These are phyloP conservation scores for Chaetomiaceae sp. DNA, from an alignment of 2,329 filamentous ascomycete genomes.

Conservation along the genomic window DNA sequence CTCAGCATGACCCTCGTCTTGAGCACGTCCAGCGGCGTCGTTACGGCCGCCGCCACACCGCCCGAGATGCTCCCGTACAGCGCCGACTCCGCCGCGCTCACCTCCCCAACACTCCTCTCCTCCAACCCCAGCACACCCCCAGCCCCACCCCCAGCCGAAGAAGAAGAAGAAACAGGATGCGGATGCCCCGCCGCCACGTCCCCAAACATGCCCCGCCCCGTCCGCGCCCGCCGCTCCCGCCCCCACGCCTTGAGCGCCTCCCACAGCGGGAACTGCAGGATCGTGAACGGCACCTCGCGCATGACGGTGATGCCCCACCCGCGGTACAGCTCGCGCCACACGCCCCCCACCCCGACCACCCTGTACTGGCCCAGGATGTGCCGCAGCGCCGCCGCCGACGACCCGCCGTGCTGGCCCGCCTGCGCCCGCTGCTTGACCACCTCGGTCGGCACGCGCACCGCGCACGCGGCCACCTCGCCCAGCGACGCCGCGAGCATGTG, in stretches of 20 bases:
- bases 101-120: slow-evolving; percentile 31
- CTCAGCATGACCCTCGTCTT: slow-evolving; percentile 97
- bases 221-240: slow-evolving; percentile 32
- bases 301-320: slow-evolving; percentile 91
- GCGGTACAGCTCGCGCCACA: slow-evolving; percentile 81
- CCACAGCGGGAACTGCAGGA: slow-evolving; percentile 97
- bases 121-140: neutral
- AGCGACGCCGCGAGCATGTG: slow-evolving; percentile 83
- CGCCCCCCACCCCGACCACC: slow-evolving; percentile 43
- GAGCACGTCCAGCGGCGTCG: slow-evolving; percentile 89
- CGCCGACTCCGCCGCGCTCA: slow-evolving; percentile 72
- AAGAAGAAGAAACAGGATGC: neutral
- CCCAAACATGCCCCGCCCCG: slow-evolving; percentile 22
- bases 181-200: slow-evolving; percentile 9
- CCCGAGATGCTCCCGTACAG: slow-evolving; percentile 79
- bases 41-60: slow-evolving; percentile 77
- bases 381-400: slow-evolving; percentile 58
- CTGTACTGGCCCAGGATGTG: slow-evolving; percentile 57
- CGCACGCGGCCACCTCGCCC: slow-evolving; percentile 88
- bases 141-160: too few species aligned
- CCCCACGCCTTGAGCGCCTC: slow-evolving; percentile 79
- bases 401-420: slow-evolving; percentile 71
- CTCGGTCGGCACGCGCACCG: slow-evolving; percentile 88
- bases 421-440: slow-evolving; percentile 97
- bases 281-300: slow-evolving; percentile 93